Base-by-base conservation (phyloP, 2,329 filamentous ascomycete genomes). In the Bimuria novae-zelandiae region DNA sequence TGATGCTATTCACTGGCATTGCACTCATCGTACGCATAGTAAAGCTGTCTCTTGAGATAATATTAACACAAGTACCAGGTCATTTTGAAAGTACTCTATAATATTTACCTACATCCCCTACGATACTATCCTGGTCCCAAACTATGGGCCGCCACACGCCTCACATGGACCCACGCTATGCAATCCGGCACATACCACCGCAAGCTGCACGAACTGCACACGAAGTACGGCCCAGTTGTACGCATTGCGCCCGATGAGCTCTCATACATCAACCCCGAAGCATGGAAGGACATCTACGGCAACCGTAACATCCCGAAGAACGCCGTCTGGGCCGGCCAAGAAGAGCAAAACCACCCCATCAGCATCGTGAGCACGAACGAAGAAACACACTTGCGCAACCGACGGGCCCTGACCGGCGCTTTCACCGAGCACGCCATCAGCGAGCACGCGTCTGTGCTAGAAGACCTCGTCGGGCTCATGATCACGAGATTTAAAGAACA, bases 211-310 rank as follows among this genome's bases (percentile, higher is more conserved):
- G 51, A 57, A 30, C 35, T 64, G 1, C 63, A 66, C 44, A 22
- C 41, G 5, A 40, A 53, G 33, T 62, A 65, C 46, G 80, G 80
- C 4, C 68, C 71, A 1, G 72, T 81, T 1, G 78, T 82, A 7
- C 76, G 80, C 8, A 65, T 80, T 36, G 73, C 72, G 3, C 79
- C 80, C 2, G 71, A 79, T 51, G 77, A 81, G 57, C 71, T 82
- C 3, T 75, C 77, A 1, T 82, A 79, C 60, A 73, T 67, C 37
- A 62, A 70, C 17, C 60, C 68, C 6, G 52, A 68, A 2, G 69
- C 69, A 2, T 82, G 77, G 71, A 71, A 74, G 59, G 76, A 80
- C 29, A 77, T 80, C 32, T 75, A 75, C 52, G 65, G 45, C n/a
- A 48, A 51, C 21, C 55, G 47, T 7, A 39, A 40, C 48, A 52